Evolutionary conservation across 73 alveolate species (phyloP), one percentile per base, ranked within the genome.

Genomic region (Stentor coeruleus): DNA sequence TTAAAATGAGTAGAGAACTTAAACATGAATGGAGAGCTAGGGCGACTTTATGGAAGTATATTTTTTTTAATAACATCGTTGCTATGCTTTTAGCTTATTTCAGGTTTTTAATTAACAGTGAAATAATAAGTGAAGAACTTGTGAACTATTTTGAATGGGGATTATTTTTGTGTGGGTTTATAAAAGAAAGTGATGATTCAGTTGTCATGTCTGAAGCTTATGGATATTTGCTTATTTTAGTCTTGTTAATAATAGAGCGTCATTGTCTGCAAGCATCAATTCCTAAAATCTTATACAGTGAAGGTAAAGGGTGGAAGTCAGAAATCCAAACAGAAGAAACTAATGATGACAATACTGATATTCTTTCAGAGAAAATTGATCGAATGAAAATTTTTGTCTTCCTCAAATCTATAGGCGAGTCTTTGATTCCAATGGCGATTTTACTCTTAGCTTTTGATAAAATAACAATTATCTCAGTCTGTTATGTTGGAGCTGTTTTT

Each of bases 401-500:
- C 20, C 20, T 49, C 28, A 49, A 49, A 20, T 11, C 66, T 49
- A 66, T 66, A 14, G n/a, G 49, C 11, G 79, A 66, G 37, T 66
- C 79, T 11, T 20, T 66, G 2, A 66, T 66, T 11, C 36, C 79
- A 11, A 66, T 66, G 79, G 37, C 15, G 39, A 20, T 66, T 20
- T 26, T 66, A 2, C 37, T 66, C 41, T 20, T 66, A 33, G 79
- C 79, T 11, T 66, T 66, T 2, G 79, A 66, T 33, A 66, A 66
- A 40, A 20, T 66, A 1, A 66, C 79, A 0, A 66, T 66, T 20
- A 66, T 66, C 11, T 20, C 40, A 1, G 79, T 20, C 11, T 1
- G n/a, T 66, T 66, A 66, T 66, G 11, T 66, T 11, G 40, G n/a
- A 40, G 37, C 79, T 66, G n/a, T 66, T 20, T 66, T 66, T 66